These are phyloP conservation scores for Epichloe coenophiala DNA, from an alignment of 2,329 filamentous ascomycete species.

Conservation along the genomic window DNA sequence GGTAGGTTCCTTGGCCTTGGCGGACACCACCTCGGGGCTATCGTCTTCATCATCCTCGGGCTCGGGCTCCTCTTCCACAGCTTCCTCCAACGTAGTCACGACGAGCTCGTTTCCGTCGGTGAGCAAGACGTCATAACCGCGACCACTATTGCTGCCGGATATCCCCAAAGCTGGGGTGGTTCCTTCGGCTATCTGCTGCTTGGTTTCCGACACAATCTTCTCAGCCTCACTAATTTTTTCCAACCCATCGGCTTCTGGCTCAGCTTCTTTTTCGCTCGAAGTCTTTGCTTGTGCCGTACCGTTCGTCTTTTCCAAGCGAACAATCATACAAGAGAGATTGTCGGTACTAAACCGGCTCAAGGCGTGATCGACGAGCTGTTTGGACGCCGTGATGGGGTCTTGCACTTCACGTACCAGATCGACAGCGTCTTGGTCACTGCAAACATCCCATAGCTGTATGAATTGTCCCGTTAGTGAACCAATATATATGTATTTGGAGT, in stretches of 20 bases:
- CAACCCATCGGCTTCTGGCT: slow-evolving; percentile 18
- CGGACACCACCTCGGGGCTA: slow-evolving; percentile 12
- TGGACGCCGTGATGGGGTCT: slow-evolving; percentile 72
- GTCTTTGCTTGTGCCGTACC: slow-evolving; percentile 31
- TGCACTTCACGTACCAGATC: slow-evolving; percentile 74
- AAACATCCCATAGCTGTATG: slow-evolving; percentile 91
- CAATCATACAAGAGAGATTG: slow-evolving; percentile 95
- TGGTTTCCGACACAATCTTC: slow-evolving; percentile 45
- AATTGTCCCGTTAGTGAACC: slow-evolving; percentile 10
- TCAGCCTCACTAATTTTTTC: slow-evolving; percentile 44
- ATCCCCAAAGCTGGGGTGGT: slow-evolving; percentile 38
- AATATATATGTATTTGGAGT: not conserved
- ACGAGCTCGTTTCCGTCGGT: slow-evolving; percentile 30
- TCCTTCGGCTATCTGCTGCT: slow-evolving; percentile 45
- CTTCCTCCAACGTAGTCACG: slow-evolving; percentile 37
- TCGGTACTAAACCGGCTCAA: slow-evolving; percentile 90
- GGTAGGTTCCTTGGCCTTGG: slow-evolving; percentile 7
- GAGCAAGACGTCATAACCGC: slow-evolving; percentile 34
- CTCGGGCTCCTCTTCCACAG: slow-evolving; percentile 37
- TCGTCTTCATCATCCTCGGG: slow-evolving; percentile 21
- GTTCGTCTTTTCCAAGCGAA: slow-evolving; percentile 65
- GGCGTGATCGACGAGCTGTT: slow-evolving; percentile 82
- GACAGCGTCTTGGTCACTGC: slow-evolving; percentile 91
- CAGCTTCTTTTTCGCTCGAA: slow-evolving; percentile 38
- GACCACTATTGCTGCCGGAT: slow-evolving; percentile 48